Evolutionary conservation across 345 rosid species (phyloP).

Genomic region (Lagerstroemia speciosa): DNA sequence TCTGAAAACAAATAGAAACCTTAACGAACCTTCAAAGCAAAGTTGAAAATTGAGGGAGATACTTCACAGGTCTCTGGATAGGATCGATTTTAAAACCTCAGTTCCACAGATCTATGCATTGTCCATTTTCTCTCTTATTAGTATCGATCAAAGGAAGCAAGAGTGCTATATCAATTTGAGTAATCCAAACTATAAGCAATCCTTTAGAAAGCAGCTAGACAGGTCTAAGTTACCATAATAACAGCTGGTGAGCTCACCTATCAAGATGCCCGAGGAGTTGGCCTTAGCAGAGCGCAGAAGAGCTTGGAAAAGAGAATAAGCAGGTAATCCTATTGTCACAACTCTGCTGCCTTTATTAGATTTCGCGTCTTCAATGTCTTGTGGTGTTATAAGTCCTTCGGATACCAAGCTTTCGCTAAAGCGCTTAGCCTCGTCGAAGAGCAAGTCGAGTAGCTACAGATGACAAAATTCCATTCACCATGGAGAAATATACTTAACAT

Average conservation of each 20-base stretch:
- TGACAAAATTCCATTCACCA: constrained; percentile 15
- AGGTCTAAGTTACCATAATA: neutral
- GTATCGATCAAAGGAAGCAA: too few species aligned
- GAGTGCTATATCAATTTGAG: neutral
- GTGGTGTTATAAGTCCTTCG: constrained; percentile 61
- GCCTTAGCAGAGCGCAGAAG: constrained; percentile 35
- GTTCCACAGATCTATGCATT: too few species aligned
- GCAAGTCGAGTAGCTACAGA: constrained; percentile 51
- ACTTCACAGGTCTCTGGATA: too few species aligned
- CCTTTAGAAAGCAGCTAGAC: neutral
- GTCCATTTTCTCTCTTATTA: too few species aligned
- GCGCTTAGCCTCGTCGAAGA: constrained; percentile 50
- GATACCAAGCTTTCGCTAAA: constrained; percentile 55
- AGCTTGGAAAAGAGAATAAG: constrained; percentile 51
- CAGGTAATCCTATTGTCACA: constrained; percentile 77
- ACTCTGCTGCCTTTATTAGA: constrained; percentile 52
- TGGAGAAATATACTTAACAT: neutral
- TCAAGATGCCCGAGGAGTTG: constrained; percentile 46
- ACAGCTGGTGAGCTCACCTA: constrained; percentile 33
- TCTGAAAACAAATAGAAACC: too few species aligned
- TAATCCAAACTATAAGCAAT: neutral
- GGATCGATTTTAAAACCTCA: too few species aligned
- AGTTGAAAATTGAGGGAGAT: too few species aligned
- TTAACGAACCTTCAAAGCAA: too few species aligned
- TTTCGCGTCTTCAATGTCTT: constrained; percentile 77